A percentile compares a stretch with the other conserved stretches of the same genome.
These are phyloP conservation scores for Mycena olivaceomarginata DNA, from an alignment of 768 basidiomycete genomes.

Conservation along the genomic window DNA sequence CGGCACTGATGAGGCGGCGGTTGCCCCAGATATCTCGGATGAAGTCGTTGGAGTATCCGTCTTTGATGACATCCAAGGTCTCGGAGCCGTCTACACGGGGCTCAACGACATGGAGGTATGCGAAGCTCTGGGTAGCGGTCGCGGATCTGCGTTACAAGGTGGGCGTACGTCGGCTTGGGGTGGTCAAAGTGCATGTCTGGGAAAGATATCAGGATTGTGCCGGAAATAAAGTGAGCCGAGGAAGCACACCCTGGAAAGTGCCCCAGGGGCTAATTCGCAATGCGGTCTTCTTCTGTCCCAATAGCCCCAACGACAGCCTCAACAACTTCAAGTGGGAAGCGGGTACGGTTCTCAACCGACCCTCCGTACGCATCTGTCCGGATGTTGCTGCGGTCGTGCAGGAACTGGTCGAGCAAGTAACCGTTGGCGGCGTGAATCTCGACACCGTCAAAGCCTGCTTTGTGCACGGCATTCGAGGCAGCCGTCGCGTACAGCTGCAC, in stretches of 20 bases:
- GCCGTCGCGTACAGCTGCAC: background rate
- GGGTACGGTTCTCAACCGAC: background rate
- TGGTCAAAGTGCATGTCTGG: slow-evolving; percentile 63
- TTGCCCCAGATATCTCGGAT: slow-evolving; percentile 1
- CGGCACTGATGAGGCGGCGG: slow-evolving; percentile 31
- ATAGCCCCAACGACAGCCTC: background rate
- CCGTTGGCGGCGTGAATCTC: slow-evolving; percentile 33
- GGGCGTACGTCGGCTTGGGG: slow-evolving; percentile 64
- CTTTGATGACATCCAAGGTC: slow-evolving; percentile 2
- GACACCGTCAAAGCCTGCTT: background rate
- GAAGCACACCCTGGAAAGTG: slow-evolving; percentile 21
- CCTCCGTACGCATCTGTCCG: background rate
- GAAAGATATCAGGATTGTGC: background rate
- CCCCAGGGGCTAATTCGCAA: slow-evolving; percentile 66
- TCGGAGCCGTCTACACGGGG: slow-evolving; percentile 39
- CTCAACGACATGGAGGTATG: slow-evolving; percentile 4
- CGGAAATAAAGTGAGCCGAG: background rate
- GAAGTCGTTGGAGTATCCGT: slow-evolving; percentile 29
- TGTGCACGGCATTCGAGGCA: background rate
- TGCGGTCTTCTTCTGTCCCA: slow-evolving; percentile 56
- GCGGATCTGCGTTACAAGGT: slow-evolving; percentile 61
- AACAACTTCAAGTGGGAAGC: background rate
- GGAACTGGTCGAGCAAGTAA: slow-evolving; percentile 51
- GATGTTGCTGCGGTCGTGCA: slow-evolving; percentile 6
- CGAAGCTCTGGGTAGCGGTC: background rate